Conservation (phyloP, 129 eudicot species). For the Arctium lappa region DNA sequence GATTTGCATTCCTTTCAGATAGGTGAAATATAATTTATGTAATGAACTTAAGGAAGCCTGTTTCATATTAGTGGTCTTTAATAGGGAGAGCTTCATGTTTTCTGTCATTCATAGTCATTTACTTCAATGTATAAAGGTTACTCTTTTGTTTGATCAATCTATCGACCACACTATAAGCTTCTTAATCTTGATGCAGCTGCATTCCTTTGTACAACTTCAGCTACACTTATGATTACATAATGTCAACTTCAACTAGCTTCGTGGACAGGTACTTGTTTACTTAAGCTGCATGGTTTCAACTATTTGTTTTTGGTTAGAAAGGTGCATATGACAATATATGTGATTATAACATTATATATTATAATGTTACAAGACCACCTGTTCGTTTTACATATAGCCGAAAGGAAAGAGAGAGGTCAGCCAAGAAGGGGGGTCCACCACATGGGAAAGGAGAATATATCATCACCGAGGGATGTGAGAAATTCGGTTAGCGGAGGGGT, state of each 20-base stretch:
- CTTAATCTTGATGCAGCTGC: slow-evolving; percentile 62
- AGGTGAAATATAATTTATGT: slow-evolving; percentile 47
- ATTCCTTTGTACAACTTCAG: slow-evolving; percentile 96
- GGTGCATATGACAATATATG: neutral
- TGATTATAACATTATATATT: neutral
- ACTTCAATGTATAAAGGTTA: neutral
- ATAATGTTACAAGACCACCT: too few relatives aligned
- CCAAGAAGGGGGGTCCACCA: too few relatives aligned
- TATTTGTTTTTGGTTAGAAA: neutral
- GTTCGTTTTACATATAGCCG: too few relatives aligned
- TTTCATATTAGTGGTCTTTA: neutral
- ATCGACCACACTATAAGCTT: neutral
- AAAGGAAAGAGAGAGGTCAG: too few relatives aligned
- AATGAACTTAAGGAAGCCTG: neutral
- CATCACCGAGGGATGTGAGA: too few relatives aligned
- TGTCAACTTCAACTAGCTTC: slow-evolving; percentile 86
- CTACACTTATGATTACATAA: slow-evolving; percentile 94
- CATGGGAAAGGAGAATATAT: too few relatives aligned
- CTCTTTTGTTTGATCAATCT: neutral
- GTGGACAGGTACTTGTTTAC: slow-evolving; percentile 71
- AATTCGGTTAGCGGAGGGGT: too few relatives aligned
- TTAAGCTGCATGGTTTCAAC: slow-evolving; percentile 15
- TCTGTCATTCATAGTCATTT: slow-evolving; percentile 10
- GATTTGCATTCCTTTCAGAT: slow-evolving; percentile 88
- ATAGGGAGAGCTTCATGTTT: neutral